Evolutionary conservation across 1,284 basidiomycete species (phyloP), one percentile per base, ranked within the genome.

Genomic region (Moesziomyces sp.): DNA sequence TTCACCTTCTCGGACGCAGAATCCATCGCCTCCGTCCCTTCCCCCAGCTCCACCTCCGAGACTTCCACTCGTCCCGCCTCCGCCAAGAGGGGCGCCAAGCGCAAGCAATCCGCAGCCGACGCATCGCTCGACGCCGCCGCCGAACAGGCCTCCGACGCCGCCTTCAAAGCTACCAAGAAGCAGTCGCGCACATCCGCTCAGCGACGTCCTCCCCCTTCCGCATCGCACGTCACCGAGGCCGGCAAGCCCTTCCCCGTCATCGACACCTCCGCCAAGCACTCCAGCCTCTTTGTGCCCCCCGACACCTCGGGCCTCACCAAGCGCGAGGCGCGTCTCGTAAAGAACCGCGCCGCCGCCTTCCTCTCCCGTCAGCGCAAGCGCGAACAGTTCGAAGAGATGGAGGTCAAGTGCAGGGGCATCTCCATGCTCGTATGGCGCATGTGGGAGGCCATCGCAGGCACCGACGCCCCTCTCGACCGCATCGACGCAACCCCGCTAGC

Each of bases 261-360:
- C 51, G 82, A 83, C 60, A 83, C 82, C 11, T 81, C 80, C 9
- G 82, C 78, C 45, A 80, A 78, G 63, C 82, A 82, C 65, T 83
- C 82, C 43, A 79, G 76, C 51, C 78, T 81, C 40, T 94, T 94
- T 81, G 85, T 94, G 9, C 92, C 92, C 23, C 93, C 93, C 44
- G 93, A 94, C 84, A 92, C 93, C 63, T 89, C 90, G 51, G 93
- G 93, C 51, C 88, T 94, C 63, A 90, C 88, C 87, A 94, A 94
- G 85, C 90, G 92, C 61, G 93, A 94, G 85, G 93, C 93, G 53
- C 89, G 93, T 57, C 88, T 94, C 16, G 92, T 94, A 64, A 94
- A 94, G 87, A 94, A 94, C 86, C 89, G 93, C 58, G 93, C 93
- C 14, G 93, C 93, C 10, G 93, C 93, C 57, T 94, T 94, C 86